These are phyloP conservation scores for Schizonepeta tenuifolia DNA, from an alignment of 257 asterid genomes.

Conservation along the genomic window DNA sequence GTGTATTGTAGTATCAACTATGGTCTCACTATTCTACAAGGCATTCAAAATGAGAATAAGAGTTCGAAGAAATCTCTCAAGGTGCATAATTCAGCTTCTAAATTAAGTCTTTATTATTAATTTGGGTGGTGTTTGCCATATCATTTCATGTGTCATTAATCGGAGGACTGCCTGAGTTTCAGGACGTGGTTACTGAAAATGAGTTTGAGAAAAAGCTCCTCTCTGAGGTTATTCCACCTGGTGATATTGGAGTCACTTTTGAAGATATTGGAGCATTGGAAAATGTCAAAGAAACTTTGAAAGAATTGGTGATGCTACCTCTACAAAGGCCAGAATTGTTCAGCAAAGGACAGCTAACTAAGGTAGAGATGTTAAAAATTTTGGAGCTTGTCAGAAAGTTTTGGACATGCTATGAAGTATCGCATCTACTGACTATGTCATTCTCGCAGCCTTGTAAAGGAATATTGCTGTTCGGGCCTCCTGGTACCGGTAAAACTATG, in stretches of 20 bases:
- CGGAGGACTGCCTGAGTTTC: slow-evolving; percentile 35
- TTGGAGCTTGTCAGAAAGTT: slow-evolving; percentile 15
- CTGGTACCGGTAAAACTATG: slow-evolving; percentile 93
- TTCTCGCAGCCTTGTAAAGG: slow-evolving; percentile 88
- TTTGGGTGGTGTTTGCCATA: slow-evolving; percentile 1
- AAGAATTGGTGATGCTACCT: slow-evolving; percentile 93
- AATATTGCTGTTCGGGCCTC: slow-evolving; percentile 93
- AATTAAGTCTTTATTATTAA: slow-evolving; percentile 27
- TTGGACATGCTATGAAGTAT: slow-evolving; percentile 21
- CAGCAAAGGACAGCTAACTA: slow-evolving; percentile 87
- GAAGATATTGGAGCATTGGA: slow-evolving; percentile 91
- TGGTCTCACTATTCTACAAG: slow-evolving; percentile 74
- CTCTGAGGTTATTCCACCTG: slow-evolving; percentile 82
- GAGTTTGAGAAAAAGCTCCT: slow-evolving; percentile 88
- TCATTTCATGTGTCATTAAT: slow-evolving; percentile 26
- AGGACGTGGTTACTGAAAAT: slow-evolving; percentile 89
- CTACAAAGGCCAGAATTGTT: slow-evolving; percentile 87
- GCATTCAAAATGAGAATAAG: slow-evolving; percentile 77
- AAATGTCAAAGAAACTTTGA: slow-evolving; percentile 87
- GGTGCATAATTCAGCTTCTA: slow-evolving; percentile 37
- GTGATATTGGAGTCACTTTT: slow-evolving; percentile 86
- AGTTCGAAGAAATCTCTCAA: slow-evolving; percentile 76
- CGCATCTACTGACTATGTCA: slow-evolving; percentile 27
- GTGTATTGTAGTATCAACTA: slow-evolving; percentile 60
- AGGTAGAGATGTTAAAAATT: slow-evolving; percentile 47